Base-by-base conservation (phyloP, 345 rosid species). In the Firmiana major region DNA sequence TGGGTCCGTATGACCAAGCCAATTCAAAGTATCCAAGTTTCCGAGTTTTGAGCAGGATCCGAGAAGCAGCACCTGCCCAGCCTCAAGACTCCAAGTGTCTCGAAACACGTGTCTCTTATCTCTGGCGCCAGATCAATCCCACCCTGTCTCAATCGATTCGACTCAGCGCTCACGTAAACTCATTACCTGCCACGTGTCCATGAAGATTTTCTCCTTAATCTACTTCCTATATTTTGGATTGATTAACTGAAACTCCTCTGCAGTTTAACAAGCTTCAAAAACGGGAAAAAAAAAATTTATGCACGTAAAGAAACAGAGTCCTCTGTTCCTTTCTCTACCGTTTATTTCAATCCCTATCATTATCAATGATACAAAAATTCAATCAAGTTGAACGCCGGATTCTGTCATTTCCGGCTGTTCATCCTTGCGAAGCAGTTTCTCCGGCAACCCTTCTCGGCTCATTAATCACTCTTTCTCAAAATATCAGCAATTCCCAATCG, bases 371-470 rank as follows among this genome's bases (percentile, higher is more conserved):
- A 45, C 79, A 79, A 19, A 87, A 46, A 22, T 77, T 43, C 60
- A 53, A 79, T 45, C 81, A 7, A 43, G 48, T 62, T 4, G 82
- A 57, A 62, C 97, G 97, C 81, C 93, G 93, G 86, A 75, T 92
- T 64, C 77, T 94, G 54, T 81, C 88, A 2, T 88, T 81, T 65
- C 97, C 96, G 79, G 93, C 97, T 0, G 96, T 94, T 19, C 90
- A 82, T 22, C 98, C 98, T 31, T 91, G 90, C 74, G 88, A 85
- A 49, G 77, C 83, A 17, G 75, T 90, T 72, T 85, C 93, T 40
- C 85, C 84, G 72, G 77, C 60, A 13, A 91, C 91, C 21, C 92
- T 92, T 54, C 78, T 92, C 45, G 68, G 55, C 59, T 92, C 98
- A 7, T 83, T 94, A 9, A 83, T 85, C 53, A 53, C 57, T 28